phyloP scores from a whole-genome alignment of 331 rosid species.

The Dryas integrifolia region DNA sequence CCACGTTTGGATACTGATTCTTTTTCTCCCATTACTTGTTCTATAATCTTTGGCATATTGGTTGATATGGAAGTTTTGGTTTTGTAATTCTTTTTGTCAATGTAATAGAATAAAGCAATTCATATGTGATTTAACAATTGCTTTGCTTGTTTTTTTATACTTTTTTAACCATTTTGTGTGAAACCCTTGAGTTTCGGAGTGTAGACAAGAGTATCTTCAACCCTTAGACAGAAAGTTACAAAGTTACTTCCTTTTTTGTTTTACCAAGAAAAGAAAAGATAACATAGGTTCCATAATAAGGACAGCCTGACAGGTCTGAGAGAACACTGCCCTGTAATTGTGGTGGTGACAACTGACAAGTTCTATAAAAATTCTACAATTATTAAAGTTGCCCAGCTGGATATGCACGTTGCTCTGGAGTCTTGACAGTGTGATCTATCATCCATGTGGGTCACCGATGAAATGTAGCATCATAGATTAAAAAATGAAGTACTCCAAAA shows the following conservation, averaged over 20 bases:
- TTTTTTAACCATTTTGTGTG: background rate
- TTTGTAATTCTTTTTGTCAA: conserved; percentile 9
- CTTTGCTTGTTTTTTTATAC: background rate
- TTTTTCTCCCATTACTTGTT: conserved; percentile 3
- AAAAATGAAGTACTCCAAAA: background rate
- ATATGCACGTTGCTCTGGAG: conserved; percentile 3
- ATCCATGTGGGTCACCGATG: conserved; percentile 10
- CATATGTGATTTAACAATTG: background rate
- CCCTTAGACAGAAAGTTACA: background rate
- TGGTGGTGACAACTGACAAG: background rate
- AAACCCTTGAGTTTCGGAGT: background rate
- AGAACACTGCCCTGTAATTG: conserved; percentile 8
- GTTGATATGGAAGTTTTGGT: conserved; percentile 7
- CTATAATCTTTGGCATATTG: background rate
- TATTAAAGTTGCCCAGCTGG: conserved; percentile 26
- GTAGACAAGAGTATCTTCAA: background rate
- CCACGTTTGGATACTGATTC: background rate
- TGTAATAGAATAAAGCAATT: background rate
- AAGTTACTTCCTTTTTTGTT: background rate
- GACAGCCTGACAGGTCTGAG: background rate
- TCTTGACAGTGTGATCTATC: background rate
- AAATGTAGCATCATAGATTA: background rate
- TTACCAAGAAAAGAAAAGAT: conserved; percentile 10
- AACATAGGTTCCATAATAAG: background rate
- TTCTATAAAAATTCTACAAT: background rate